Evolutionary conservation across 2,329 filamentous ascomycete genomes (phyloP).

Genomic region (Orbilia quercus): DNA sequence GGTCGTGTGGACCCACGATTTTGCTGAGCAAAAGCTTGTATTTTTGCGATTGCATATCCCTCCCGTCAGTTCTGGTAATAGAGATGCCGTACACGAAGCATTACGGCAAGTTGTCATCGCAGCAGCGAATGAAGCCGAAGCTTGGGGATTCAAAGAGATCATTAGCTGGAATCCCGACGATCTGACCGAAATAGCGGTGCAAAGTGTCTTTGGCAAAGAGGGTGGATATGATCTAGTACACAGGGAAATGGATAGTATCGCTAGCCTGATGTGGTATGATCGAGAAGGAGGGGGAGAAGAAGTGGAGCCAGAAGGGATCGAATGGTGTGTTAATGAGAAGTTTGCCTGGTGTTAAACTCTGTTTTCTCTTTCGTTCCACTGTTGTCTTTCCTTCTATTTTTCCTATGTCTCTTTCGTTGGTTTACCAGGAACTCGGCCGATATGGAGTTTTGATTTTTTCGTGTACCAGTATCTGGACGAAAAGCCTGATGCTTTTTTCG

Average conservation of each 20-base stretch:
- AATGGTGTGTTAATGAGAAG: constrained; percentile 53
- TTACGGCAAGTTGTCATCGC: constrained; percentile 34
- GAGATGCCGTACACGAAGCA: constrained; percentile 21
- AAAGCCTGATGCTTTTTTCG: constrained; percentile 14
- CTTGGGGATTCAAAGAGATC: constrained; percentile 47
- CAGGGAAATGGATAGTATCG: constrained; percentile 55
- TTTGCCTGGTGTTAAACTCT: constrained; percentile 51
- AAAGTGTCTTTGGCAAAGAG: constrained; percentile 43
- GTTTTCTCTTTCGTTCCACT: not conserved
- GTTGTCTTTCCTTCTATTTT: constrained; percentile 18
- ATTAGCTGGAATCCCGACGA: constrained; percentile 54
- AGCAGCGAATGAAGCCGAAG: constrained; percentile 35
- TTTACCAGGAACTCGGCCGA: constrained; percentile 1
- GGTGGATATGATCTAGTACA: constrained; percentile 49
- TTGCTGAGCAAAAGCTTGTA: constrained; percentile 40
- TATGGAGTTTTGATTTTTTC: constrained; percentile 15
- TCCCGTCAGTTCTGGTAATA: constrained; percentile 26
- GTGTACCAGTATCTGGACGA: constrained; percentile 9
- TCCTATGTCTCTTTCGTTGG: not conserved
- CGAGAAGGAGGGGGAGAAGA: constrained; percentile 37
- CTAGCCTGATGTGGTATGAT: constrained; percentile 56
- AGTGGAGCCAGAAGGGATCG: constrained; percentile 41
- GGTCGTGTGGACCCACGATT: constrained; percentile 54
- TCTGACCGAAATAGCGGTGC: constrained; percentile 27
- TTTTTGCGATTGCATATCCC: constrained; percentile 46